Base-by-base conservation (phyloP, 805 yeast genomes). In the Saccharomyces eubayanus region DNA sequence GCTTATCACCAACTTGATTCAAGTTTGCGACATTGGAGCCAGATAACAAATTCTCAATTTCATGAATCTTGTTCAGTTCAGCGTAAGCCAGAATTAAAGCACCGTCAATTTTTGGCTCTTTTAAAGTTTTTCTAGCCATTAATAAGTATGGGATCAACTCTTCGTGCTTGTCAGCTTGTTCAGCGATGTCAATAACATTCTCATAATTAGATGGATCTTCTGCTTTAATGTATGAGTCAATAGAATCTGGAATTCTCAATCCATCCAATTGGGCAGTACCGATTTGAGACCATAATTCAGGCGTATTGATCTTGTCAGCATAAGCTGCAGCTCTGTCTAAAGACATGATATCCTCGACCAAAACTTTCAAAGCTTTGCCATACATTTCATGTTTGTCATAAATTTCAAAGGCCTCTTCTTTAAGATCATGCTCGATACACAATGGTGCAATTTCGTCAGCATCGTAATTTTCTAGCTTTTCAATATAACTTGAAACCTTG, bases 181-280 rank as follows among this genome's bases (percentile, higher is more conserved):
- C 95, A 49, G 98, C 82, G 63, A 90, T 87, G 64, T 94, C 98
- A 72, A 94, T 92, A 48, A 92, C 97, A 63, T 87, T 89, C 54
- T 83, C 89, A 67, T 77, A 94, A 76, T 94, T 89, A 51, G 87
- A 80, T 55, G 98, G 94, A 70, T 92, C 96, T 64, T 86, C 83
- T 46, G 98, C 96, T 64, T 83, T 87, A 64, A 91, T 87, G 69
- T 94, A 94, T 6, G 98, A 90, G 53, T 83, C 84, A 65, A 94
- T 87, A 31, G 98, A 89, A 64, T 92, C 98, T 50, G 89, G 84
- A 56, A 94, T 82, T 63, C 98, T 83, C 66, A 91, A 78, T 51
- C 97, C 99, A 64, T 89, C 89, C 66, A 94, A 79, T 74, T 94
- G 98, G 54, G 99, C 97, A 69, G 84, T 82, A 79, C 97, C 99